Conservation (phyloP, 2,329 filamentous ascomycete genomes). For the Dactylellina cionopaga region DNA sequence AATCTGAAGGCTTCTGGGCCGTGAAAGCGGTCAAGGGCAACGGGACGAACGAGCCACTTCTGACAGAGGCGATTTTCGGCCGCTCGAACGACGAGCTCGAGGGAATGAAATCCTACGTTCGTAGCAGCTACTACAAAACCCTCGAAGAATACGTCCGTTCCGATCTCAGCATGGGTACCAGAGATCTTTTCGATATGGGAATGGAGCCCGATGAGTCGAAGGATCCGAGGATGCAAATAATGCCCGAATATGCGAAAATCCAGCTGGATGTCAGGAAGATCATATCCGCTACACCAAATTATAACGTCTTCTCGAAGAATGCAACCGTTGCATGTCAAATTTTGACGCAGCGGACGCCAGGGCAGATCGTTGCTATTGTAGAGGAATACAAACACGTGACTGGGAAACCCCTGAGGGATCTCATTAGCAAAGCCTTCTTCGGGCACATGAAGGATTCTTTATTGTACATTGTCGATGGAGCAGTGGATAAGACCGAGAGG, state of each 20-base stretch:
- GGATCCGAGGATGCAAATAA: slow-evolving; percentile 6
- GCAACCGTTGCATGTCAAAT: slow-evolving; percentile 81
- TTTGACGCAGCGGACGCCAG: slow-evolving; percentile 78
- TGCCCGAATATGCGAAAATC: neutral
- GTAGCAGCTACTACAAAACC: slow-evolving; percentile 71
- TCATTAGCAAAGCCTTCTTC: slow-evolving; percentile 83
- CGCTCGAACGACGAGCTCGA: slow-evolving; percentile 87
- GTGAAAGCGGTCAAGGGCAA: slow-evolving; percentile 77
- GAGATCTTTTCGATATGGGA: slow-evolving; percentile 84
- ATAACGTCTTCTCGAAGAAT: slow-evolving; percentile 67
- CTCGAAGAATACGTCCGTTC: slow-evolving; percentile 78
- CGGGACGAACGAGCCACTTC: slow-evolving; percentile 84
- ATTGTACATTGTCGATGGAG: slow-evolving; percentile 79
- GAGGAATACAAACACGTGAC: slow-evolving; percentile 79
- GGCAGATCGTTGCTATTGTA: slow-evolving; percentile 83
- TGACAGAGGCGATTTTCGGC: slow-evolving; percentile 86
- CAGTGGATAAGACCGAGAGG: slow-evolving; percentile 68
- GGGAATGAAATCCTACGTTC: slow-evolving; percentile 84
- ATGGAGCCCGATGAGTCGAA: slow-evolving; percentile 77
- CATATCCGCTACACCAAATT: slow-evolving; percentile 33
- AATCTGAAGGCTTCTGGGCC: slow-evolving; percentile 77
- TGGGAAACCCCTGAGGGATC: slow-evolving; percentile 74
- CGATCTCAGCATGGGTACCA: slow-evolving; percentile 87
- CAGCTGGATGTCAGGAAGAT: slow-evolving; percentile 22
- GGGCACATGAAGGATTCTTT: slow-evolving; percentile 92